Evolutionary conservation across 129 eudicot genomes (phyloP).

Genomic region (Apium graveolens): DNA sequence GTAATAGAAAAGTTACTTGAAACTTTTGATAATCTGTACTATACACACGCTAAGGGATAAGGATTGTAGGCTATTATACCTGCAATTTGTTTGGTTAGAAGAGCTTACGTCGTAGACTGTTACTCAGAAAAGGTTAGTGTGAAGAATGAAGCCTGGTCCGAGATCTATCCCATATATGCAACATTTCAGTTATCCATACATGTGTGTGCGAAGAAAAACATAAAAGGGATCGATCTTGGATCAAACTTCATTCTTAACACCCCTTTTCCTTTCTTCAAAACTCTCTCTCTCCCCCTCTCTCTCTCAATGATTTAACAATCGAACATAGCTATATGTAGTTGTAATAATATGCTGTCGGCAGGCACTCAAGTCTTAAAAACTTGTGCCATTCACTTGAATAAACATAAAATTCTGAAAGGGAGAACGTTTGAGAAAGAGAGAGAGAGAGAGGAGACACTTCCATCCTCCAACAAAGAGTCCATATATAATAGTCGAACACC

Average conservation of each 20-base stretch:
- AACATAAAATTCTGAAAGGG: not conserved
- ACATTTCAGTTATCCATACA: not conserved
- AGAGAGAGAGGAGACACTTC: not conserved
- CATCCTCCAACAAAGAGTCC: not conserved
- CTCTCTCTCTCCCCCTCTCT: slow-evolving; percentile 6
- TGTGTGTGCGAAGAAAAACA: not conserved
- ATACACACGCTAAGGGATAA: no score
- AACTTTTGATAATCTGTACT: not conserved
- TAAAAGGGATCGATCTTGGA: slow-evolving; percentile 43
- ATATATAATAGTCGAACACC: no score
- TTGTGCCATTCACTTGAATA: not conserved
- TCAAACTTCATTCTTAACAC: slow-evolving; percentile 74
- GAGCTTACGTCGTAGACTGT: not conserved
- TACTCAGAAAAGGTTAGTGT: slow-evolving; percentile 10
- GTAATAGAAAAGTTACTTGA: not conserved
- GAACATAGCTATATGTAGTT: not conserved
- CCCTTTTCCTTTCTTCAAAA: slow-evolving; percentile 28
- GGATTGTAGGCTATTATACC: not conserved
- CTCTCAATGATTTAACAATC: not conserved
- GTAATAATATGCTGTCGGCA: not conserved
- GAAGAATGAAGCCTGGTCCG: slow-evolving; percentile 29
- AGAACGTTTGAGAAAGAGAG: not conserved
- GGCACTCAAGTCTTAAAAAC: not conserved
- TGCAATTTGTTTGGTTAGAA: not conserved
- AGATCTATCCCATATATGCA: not conserved